phyloP scores from a whole-genome alignment of 257 asterid species.

The Ilex asprella region DNA sequence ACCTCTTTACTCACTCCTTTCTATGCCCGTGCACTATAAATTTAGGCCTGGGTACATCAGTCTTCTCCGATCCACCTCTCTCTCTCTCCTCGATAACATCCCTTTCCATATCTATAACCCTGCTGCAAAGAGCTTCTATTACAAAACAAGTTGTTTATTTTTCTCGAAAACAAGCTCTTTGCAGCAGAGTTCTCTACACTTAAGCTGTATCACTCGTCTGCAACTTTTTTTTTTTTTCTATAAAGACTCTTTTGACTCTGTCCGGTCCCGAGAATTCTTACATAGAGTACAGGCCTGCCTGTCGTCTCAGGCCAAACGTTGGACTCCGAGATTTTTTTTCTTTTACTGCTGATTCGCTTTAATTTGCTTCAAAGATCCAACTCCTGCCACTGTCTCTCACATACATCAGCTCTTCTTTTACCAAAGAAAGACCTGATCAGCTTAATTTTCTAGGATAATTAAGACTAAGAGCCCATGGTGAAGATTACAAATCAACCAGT shows the following conservation, averaged over 20 bases:
- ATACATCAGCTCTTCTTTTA: too few relatives aligned
- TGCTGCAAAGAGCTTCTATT: neutral
- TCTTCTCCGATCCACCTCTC: too few relatives aligned
- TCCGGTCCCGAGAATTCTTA: neutral
- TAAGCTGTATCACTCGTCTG: too few relatives aligned
- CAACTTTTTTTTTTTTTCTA: neutral
- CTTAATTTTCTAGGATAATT: too few relatives aligned
- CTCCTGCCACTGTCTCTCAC: too few relatives aligned
- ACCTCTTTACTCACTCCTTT: neutral
- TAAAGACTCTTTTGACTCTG: neutral
- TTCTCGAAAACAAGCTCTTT: slow-evolving; percentile 42
- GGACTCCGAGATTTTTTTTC: neutral
- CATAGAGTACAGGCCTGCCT: too few relatives aligned
- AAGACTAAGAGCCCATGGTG: too few relatives aligned
- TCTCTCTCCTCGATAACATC: neutral
- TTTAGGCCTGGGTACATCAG: neutral
- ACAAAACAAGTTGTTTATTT: neutral
- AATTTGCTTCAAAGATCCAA: too few relatives aligned
- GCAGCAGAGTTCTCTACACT: neutral
- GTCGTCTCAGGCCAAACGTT: too few relatives aligned
- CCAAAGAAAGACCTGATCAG: too few relatives aligned
- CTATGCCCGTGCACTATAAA: slow-evolving; percentile 14
- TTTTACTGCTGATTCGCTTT: too few relatives aligned
- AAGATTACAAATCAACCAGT: too few relatives aligned
- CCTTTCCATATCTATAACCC: neutral